phyloP scores from a whole-genome alignment of 371 early-diverging fungal genomes.

The Nosema bombycis region DNA sequence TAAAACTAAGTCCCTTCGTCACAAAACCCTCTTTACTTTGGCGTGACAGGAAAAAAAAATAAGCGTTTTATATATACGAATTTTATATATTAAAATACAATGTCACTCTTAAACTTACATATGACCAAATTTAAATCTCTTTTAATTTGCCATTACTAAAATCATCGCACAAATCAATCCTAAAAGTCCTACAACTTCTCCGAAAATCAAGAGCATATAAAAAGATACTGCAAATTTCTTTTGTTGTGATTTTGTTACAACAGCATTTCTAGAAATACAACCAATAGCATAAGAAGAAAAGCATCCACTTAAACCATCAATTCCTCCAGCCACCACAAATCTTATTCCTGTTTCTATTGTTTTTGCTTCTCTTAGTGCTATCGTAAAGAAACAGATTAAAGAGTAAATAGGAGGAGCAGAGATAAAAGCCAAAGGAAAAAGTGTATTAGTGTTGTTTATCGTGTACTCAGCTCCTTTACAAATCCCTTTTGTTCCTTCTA shows the following conservation, averaged over 20 bases:
- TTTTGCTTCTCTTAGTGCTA: conserved; percentile 24
- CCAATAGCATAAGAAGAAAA: conserved; percentile 59
- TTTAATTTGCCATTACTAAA: conserved; percentile 16
- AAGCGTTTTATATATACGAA: too few relatives aligned
- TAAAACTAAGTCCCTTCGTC: too few relatives aligned
- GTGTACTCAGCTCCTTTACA: conserved; percentile 59
- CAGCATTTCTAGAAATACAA: conserved; percentile 57
- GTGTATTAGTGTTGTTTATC: conserved; percentile 54
- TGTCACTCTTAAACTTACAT: too few relatives aligned
- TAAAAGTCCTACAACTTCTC: conserved; percentile 63
- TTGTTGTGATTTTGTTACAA: conserved; percentile 62
- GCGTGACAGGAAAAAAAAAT: too few relatives aligned
- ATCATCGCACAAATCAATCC: conserved; percentile 60
- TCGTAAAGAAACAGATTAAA: conserved; percentile 57
- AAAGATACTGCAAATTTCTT: conserved; percentile 62
- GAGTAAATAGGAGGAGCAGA: conserved; percentile 62
- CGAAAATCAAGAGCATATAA: conserved; percentile 64
- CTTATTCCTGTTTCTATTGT: conserved; percentile 38
- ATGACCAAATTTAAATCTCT: not conserved
- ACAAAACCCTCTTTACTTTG: too few relatives aligned
- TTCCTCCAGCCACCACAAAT: conserved; percentile 53
- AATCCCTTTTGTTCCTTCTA: conserved; percentile 57
- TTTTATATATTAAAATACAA: too few relatives aligned
- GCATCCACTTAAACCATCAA: conserved; percentile 59
- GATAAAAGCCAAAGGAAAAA: conserved; percentile 63